A percentile compares a stretch with the other conserved stretches of the same genome.
phyloP scores from a whole-genome alignment of 1,284 basidiomycete species.

The Chiua sp. region DNA sequence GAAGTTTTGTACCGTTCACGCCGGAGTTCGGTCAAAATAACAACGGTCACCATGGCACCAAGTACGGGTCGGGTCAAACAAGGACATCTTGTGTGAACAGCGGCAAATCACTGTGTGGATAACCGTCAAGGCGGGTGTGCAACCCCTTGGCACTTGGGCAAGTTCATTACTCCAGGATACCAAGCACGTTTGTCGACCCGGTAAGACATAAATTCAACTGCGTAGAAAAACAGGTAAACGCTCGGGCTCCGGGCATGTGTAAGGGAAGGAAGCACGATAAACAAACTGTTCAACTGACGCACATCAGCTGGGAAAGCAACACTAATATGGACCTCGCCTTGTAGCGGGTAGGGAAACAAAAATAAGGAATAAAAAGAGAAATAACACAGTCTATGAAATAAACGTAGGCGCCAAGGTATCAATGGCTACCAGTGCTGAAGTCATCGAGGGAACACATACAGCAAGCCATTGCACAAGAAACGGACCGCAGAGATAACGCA shows the following conservation, averaged over 20 bases:
- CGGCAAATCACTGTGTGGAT: not conserved
- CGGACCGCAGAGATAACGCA: not conserved
- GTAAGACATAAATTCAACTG: conserved; percentile 4
- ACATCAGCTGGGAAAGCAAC: not conserved
- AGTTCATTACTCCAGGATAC: not conserved
- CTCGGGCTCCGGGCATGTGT: conserved; percentile 24
- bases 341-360: not conserved
- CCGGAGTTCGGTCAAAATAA: no score
- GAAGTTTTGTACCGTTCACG: no score
- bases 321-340: not conserved
- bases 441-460: not conserved
- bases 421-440: conserved; percentile 16
- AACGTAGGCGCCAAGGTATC: conserved; percentile 24
- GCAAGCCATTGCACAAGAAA: conserved; percentile 6
- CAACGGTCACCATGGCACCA: not conserved
- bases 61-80: not conserved
- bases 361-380: not conserved
- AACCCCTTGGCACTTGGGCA: not conserved
- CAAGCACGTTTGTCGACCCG: not conserved
- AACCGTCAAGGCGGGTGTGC: no score
- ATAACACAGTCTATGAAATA: conserved; percentile 25
- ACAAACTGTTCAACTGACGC: not conserved
- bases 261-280: not conserved
- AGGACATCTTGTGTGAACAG: not conserved
- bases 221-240: conserved; percentile 12